Evolutionary conservation across 805 yeast species (phyloP).

Genomic region (Lipomyces mesembrius): DNA sequence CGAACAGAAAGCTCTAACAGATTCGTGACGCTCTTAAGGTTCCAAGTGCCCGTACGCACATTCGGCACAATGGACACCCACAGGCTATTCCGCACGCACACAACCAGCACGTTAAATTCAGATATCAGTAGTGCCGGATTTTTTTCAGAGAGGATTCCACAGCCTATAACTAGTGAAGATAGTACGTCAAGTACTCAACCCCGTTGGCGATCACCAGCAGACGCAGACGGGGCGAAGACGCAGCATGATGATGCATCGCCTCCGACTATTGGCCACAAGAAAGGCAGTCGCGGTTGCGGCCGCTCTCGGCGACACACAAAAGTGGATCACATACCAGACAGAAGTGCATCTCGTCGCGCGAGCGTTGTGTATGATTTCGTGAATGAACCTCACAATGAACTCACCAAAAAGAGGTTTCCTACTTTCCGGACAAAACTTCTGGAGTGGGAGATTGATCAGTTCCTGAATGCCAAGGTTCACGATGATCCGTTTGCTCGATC

Average conservation of each 20-base stretch:
- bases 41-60: neutral
- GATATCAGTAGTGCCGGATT: neutral
- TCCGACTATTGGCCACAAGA: neutral
- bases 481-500: conserved; percentile 37
- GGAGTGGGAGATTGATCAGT: conserved; percentile 30
- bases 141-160: neutral
- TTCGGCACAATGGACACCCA: neutral
- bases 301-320: neutral
- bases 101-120: neutral
- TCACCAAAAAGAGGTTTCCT: neutral
- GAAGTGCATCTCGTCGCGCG: neutral
- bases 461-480: conserved; percentile 32
- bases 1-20: neutral
- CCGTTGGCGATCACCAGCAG: neutral
- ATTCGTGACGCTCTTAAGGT: neutral
- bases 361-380: neutral
- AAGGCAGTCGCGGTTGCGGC: neutral
- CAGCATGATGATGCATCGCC: neutral
- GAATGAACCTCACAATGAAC: neutral
- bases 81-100: neutral
- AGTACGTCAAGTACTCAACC: neutral
- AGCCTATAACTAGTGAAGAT: neutral
- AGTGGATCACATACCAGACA: neutral
- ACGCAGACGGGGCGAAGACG: neutral
- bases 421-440: conserved; percentile 8